phyloP scores from a whole-genome alignment of 1,139 yeast species.

The Pichia sp. region DNA sequence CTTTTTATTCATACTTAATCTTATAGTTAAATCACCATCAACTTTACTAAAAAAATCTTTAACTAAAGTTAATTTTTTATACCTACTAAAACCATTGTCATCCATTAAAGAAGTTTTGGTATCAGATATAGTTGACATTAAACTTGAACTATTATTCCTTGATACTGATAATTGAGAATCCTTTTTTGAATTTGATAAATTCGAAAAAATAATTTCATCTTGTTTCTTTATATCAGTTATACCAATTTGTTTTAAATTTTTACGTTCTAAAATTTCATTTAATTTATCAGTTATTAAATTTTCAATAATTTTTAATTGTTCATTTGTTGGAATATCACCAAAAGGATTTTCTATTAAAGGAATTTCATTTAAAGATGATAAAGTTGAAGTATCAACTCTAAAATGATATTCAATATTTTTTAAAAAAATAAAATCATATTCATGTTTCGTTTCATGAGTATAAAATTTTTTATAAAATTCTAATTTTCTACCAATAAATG shows the following conservation, averaged over 20 bases:
- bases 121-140: conserved; percentile 6
- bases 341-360: conserved; percentile 5
- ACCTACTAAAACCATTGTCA: conserved; percentile 5
- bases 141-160: not conserved
- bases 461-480: conserved; percentile 20
- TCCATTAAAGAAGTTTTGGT: conserved; percentile 1
- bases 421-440: conserved; percentile 20
- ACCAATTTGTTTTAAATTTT: conserved; percentile 17
- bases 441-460: conserved; percentile 15
- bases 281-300: conserved; percentile 14
- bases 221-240: conserved; percentile 16
- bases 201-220: conserved; percentile 15
- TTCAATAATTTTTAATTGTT: conserved; percentile 19
- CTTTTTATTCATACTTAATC: conserved; percentile 9
- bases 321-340: conserved; percentile 12
- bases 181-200: conserved; percentile 10
- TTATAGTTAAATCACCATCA: conserved; percentile 16
- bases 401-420: conserved; percentile 20
- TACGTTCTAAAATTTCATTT: conserved; percentile 14
- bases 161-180: conserved; percentile 2
- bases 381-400: conserved; percentile 18
- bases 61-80: conserved; percentile 1
- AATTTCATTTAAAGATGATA: not conserved
- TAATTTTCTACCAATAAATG: conserved; percentile 23
- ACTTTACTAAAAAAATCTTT: conserved; percentile 17